Conservation (phyloP, 2,329 filamentous ascomycete species). For the Colletotrichum costaricense region DNA sequence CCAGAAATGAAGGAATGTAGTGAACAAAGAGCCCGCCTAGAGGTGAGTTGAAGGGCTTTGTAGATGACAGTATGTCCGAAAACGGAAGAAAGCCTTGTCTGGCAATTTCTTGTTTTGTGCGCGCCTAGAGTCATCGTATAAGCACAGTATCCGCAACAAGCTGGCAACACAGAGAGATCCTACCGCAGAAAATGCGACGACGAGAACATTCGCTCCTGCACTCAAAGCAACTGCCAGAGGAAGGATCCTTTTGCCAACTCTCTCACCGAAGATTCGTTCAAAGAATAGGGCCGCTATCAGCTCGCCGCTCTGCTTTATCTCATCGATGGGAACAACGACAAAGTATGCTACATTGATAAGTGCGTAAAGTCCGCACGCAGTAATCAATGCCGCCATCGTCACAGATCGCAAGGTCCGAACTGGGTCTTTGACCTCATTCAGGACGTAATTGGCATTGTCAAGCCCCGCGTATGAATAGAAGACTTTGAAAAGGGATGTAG, state of each 20-base stretch:
- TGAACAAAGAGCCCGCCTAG: slow-evolving; percentile 76
- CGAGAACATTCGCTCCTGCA: slow-evolving; percentile 78
- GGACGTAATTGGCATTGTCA: slow-evolving; percentile 75
- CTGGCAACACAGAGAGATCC: slow-evolving; percentile 32
- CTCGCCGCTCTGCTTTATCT: slow-evolving; percentile 74
- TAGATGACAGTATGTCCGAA: slow-evolving; percentile 69
- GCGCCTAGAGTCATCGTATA: slow-evolving; percentile 58
- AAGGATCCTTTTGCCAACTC: slow-evolving; percentile 67
- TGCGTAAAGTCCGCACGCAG: slow-evolving; percentile 73
- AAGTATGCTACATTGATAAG: slow-evolving; percentile 73
- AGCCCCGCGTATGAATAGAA: slow-evolving; percentile 77
- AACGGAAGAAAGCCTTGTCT: slow-evolving; percentile 78
- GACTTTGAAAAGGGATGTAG: slow-evolving; percentile 75
- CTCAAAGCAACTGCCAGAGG: slow-evolving; percentile 75
- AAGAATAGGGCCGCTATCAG: slow-evolving; percentile 77
- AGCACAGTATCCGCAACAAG: slow-evolving; percentile 22
- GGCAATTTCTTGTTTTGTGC: slow-evolving; percentile 79
- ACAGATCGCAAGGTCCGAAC: slow-evolving; percentile 73
- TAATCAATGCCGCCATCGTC: slow-evolving; percentile 68
- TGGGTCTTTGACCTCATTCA: slow-evolving; percentile 78
- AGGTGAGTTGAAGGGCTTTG: slow-evolving; percentile 74
- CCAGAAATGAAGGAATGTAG: slow-evolving; percentile 74
- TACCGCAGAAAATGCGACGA: slow-evolving; percentile 76
- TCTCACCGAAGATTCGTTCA: slow-evolving; percentile 69
- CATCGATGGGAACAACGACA: slow-evolving; percentile 73